Conservation (phyloP, 495 filamentous ascomycete genomes). For the Lasiosphaeriaceae sp. region DNA sequence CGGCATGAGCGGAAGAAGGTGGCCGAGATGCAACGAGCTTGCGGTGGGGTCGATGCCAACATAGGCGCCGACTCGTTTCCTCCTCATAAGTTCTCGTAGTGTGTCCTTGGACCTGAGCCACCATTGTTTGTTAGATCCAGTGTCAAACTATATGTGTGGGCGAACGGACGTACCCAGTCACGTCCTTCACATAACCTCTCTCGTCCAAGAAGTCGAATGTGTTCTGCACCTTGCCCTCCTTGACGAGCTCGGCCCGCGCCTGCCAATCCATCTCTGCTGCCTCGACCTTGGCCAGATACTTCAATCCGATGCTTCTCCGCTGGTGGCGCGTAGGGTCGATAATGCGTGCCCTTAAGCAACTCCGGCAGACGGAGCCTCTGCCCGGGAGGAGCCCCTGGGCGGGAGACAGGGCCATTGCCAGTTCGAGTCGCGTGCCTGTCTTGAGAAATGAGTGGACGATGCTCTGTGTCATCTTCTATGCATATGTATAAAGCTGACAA, state of each 20-base stretch:
- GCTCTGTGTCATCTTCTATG: conserved; percentile 1
- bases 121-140: too few relatives aligned
- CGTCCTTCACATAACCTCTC: conserved; percentile 72
- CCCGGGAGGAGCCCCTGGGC: conserved; percentile 9
- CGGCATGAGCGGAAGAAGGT: conserved; percentile 91
- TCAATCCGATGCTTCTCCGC: conserved; percentile 34
- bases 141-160: too few relatives aligned
- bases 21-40: conserved; percentile 83
- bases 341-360: conserved; percentile 3
- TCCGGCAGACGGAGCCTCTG: conserved; percentile 16
- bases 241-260: conserved; percentile 50
- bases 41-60: conserved; percentile 92
- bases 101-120: conserved; percentile 47
- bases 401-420: conserved; percentile 17
- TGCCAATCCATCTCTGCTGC: conserved; percentile 58
- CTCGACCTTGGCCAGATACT: conserved; percentile 47
- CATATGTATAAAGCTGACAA: not conserved
- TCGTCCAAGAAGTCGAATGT: conserved; percentile 72
- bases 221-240: conserved; percentile 55
- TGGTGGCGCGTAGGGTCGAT: conserved; percentile 2
- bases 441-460: not conserved
- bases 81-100: conserved; percentile 66
- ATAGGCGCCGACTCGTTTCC: conserved; percentile 73
- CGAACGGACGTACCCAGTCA: conserved; percentile 79
- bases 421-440: not conserved